A percentile compares a stretch with the other conserved stretches of the same genome.
Conservation (phyloP, 495 filamentous ascomycete genomes). For the Mytilinidion resinicola region DNA sequence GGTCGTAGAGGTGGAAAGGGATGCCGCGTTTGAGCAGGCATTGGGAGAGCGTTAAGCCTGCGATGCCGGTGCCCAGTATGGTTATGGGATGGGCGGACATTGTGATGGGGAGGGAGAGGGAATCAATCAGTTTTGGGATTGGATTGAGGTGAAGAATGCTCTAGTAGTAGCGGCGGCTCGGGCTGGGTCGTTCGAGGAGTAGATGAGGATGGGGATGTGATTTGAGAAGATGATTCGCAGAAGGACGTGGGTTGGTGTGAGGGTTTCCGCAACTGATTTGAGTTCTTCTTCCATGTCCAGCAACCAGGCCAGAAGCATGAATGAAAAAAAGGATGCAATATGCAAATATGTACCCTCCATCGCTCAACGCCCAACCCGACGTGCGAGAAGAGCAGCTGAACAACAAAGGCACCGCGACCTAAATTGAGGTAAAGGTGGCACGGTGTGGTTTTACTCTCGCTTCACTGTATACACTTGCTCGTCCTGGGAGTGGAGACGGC, state of each 20-base stretch:
- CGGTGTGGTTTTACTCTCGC: conserved; percentile 48
- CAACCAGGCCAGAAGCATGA: too few relatives aligned
- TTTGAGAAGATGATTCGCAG: too few relatives aligned
- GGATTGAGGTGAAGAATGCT: too few relatives aligned
- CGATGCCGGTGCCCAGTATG: conserved; percentile 37
- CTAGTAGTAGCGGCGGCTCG: too few relatives aligned
- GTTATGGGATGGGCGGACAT: conserved; percentile 14
- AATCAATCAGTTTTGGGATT: not conserved
- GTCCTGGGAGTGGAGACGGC: conserved; percentile 53
- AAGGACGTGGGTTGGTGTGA: too few relatives aligned
- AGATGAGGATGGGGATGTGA: too few relatives aligned
- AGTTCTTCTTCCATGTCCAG: too few relatives aligned
- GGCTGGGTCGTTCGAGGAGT: too few relatives aligned
- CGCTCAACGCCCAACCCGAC: conserved; percentile 4
- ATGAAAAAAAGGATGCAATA: not conserved
- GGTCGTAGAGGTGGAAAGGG: conserved; percentile 31
- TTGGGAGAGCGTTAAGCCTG: conserved; percentile 32
- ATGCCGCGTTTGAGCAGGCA: conserved; percentile 35
- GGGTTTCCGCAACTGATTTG: too few relatives aligned
- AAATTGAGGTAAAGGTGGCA: conserved; percentile 7
- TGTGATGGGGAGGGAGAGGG: too few relatives aligned
- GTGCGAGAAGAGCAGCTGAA: conserved; percentile 2
- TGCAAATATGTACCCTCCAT: conserved; percentile 7
- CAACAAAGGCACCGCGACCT: conserved; percentile 11
- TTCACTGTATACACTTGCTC: conserved; percentile 62